Conservation (phyloP, 2,329 filamentous ascomycete genomes). For the Ophiostoma pallidulum region DNA sequence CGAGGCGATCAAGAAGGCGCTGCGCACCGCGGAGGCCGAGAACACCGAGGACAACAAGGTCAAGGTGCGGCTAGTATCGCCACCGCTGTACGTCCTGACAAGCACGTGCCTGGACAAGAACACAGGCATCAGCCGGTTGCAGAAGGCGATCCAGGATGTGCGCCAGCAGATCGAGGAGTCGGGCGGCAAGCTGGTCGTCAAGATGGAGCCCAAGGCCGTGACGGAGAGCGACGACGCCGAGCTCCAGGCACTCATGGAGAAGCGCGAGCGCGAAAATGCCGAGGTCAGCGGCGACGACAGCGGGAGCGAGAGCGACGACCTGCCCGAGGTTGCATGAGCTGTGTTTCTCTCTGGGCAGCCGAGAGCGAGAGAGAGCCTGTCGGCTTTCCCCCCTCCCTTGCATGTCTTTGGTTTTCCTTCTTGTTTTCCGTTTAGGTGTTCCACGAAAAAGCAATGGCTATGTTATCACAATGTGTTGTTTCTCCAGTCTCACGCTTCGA, state of each 20-base stretch:
- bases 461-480: too few relatives aligned
- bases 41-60: conserved; percentile 91
- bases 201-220: conserved; percentile 99
- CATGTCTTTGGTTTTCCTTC: background rate
- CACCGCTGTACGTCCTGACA: conserved; percentile 91
- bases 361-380: too few relatives aligned
- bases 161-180: conserved; percentile 66
- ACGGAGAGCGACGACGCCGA: conserved; percentile 98
- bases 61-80: conserved; percentile 97
- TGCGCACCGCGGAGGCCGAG: conserved; percentile 81
- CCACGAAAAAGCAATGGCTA: conserved; percentile 2
- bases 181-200: conserved; percentile 74
- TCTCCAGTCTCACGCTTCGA: too few relatives aligned
- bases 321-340: conserved; percentile 36
- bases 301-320: conserved; percentile 89
- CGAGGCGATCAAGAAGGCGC: conserved; percentile 90
- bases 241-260: conserved; percentile 96
- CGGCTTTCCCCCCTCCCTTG: too few relatives aligned
- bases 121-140: conserved; percentile 71
- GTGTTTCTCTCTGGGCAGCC: background rate
- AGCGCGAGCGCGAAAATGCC: conserved; percentile 94
- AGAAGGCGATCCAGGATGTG: conserved; percentile 85
- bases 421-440: background rate
- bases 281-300: conserved; percentile 98
- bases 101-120: conserved; percentile 92